Evolutionary conservation across 306 rosid species (phyloP).

Genomic region (Vachellia pachyceras): DNA sequence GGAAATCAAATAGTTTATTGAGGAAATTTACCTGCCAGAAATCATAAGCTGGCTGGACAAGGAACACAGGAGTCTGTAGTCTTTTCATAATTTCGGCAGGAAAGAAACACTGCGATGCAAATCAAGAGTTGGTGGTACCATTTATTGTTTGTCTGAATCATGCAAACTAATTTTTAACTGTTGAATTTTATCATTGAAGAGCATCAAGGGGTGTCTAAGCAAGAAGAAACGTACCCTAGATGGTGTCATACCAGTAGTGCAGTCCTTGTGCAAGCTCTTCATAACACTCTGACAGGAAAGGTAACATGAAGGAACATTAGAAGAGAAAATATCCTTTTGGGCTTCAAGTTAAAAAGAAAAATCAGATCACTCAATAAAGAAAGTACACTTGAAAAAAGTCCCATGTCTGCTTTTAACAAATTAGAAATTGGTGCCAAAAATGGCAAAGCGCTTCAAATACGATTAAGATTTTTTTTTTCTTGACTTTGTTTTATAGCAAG

Average conservation of each 20-base stretch:
- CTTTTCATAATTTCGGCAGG: slow-evolving; percentile 71
- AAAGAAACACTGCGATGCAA: slow-evolving; percentile 80
- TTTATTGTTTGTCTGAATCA: slow-evolving; percentile 28
- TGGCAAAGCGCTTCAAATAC: not conserved
- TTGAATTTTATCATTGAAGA: slow-evolving; percentile 19
- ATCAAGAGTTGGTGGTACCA: slow-evolving; percentile 25
- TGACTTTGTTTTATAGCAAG: not conserved
- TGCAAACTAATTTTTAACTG: slow-evolving; percentile 23
- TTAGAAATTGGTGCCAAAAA: not conserved
- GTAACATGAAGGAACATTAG: slow-evolving; percentile 19
- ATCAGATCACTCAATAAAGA: not conserved
- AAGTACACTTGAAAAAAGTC: not conserved
- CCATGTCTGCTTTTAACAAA: not conserved
- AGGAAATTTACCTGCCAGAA: slow-evolving; percentile 84
- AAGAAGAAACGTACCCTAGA: slow-evolving; percentile 62
- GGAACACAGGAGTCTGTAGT: slow-evolving; percentile 74
- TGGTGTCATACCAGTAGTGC: slow-evolving; percentile 68
- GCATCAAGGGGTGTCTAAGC: slow-evolving; percentile 27
- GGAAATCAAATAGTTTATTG: slow-evolving; percentile 35
- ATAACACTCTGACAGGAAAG: slow-evolving; percentile 63
- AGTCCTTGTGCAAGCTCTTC: slow-evolving; percentile 75
- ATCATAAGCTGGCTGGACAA: slow-evolving; percentile 93
- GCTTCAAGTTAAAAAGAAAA: slow-evolving; percentile 3
- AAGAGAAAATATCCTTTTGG: not conserved
- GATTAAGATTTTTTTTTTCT: not conserved